Percentiles rank a stretch among this genome's conserved stretches.
Conservation (phyloP, 2,329 filamentous ascomycete genomes). For the Talaromyces sp. region DNA sequence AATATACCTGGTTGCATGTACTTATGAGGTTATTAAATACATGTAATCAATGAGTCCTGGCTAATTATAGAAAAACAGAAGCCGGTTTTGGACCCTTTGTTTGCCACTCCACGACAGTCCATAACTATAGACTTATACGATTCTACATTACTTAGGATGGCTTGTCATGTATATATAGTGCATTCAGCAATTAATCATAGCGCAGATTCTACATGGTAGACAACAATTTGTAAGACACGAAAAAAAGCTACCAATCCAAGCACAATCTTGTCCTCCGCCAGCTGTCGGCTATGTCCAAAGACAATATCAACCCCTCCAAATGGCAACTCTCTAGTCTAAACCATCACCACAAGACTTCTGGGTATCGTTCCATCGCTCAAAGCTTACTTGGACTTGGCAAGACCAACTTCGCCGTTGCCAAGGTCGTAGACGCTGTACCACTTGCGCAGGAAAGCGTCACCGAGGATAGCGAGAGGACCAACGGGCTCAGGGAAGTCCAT, state of each 20-base stretch:
- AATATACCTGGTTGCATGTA: no score
- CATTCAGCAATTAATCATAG: neutral
- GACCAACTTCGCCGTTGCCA: constrained; percentile 78
- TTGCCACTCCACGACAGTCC: neutral
- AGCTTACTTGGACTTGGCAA: constrained; percentile 72
- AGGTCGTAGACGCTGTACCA: constrained; percentile 93
- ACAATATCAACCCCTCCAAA: neutral
- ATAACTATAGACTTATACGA: no score
- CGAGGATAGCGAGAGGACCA: constrained; percentile 89
- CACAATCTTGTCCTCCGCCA: constrained; percentile 1
- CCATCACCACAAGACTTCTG: neutral
- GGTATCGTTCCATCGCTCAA: neutral
- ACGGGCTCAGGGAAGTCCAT: constrained; percentile 85
- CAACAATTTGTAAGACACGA: constrained; percentile 2
- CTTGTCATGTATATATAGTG: neutral
- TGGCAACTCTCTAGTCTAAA: neutral
- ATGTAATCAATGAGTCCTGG: no score
- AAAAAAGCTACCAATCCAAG: constrained; percentile 3
- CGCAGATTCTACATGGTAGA: constrained; percentile 5
- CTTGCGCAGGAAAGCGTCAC: constrained; percentile 53
- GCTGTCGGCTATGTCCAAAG: constrained; percentile 4
- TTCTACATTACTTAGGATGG: no score
- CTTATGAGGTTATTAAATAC: no score
- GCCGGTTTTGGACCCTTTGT: neutral
- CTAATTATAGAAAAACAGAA: neutral